Conservation (phyloP, 805 yeast species). For the Saccharomycopsis malanga region DNA sequence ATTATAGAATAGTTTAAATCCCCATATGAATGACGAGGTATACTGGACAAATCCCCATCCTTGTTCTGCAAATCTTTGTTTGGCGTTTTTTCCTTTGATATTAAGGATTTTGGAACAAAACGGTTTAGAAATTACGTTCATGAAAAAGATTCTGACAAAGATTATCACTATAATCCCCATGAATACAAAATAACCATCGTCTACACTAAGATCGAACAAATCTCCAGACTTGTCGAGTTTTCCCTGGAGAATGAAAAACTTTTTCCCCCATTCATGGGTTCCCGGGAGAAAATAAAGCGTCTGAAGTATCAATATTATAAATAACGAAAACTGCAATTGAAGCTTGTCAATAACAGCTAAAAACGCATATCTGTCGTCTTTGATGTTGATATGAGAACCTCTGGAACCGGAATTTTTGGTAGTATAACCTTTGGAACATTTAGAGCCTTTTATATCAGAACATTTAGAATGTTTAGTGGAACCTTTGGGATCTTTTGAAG, state of each 20-base stretch:
- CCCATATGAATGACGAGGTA: slow-evolving; percentile 45
- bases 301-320: neutral
- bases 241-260: slow-evolving; percentile 12
- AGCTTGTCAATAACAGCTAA: slow-evolving; percentile 1
- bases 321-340: slow-evolving; percentile 9
- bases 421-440: no score
- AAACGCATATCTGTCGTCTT: neutral
- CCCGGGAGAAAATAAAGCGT: slow-evolving; percentile 5
- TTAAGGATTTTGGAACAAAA: slow-evolving; percentile 38
- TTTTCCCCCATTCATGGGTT: slow-evolving; percentile 4
- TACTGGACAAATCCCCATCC: slow-evolving; percentile 70
- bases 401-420: no score
- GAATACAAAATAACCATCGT: slow-evolving; percentile 48
- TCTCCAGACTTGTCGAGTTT: slow-evolving; percentile 21
- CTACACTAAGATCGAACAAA: slow-evolving; percentile 46
- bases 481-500: no score
- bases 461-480: no score
- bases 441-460: no score
- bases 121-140: slow-evolving; percentile 53
- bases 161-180: slow-evolving; percentile 50
- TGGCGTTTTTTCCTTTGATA: slow-evolving; percentile 44
- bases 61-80: slow-evolving; percentile 76
- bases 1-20: slow-evolving; percentile 47
- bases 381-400: no score
- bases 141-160: slow-evolving; percentile 51